Conservation (phyloP, 2,329 filamentous ascomycete species). For the Beauveria pseudobassiana region DNA sequence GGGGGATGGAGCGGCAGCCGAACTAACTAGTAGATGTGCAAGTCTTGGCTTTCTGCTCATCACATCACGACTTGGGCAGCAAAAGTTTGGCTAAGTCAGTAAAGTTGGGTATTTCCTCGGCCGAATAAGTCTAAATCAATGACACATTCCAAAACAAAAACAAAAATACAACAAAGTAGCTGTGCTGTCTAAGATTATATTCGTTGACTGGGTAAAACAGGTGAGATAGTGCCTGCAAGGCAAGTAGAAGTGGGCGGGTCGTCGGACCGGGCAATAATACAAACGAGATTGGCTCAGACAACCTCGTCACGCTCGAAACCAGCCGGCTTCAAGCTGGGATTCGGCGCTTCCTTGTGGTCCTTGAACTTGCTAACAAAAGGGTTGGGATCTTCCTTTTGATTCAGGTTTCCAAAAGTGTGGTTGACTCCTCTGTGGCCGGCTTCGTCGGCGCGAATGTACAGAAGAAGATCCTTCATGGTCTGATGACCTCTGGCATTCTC, state of each 20-base stretch:
- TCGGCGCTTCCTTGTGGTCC: constrained; percentile 57
- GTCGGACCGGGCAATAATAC: background rate
- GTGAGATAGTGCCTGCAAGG: background rate
- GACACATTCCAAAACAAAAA: background rate
- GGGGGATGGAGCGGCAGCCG: background rate
- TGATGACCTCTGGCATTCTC: constrained; percentile 79
- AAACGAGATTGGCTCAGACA: constrained; percentile 34
- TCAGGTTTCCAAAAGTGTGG: constrained; percentile 83
- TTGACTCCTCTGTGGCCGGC: constrained; percentile 91
- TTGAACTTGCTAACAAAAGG: constrained; percentile 83
- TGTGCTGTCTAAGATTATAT: background rate
- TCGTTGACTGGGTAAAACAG: background rate
- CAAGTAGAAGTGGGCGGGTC: background rate
- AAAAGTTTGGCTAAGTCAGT: background rate
- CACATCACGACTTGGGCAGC: background rate
- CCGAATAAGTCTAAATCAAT: background rate
- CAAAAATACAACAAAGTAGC: background rate
- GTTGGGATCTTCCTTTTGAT: constrained; percentile 82
- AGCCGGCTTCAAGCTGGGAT: constrained; percentile 53
- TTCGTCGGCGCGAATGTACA: constrained; percentile 87
- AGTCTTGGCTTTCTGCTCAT: background rate
- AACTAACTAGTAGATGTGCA: background rate
- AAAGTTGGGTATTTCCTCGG: constrained; percentile 1
- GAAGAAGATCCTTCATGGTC: constrained; percentile 77
- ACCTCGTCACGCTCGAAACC: constrained; percentile 85